A percentile compares a stretch with the other conserved stretches of the same genome.
These are phyloP conservation scores for Lycium ferocissimum DNA, from an alignment of 257 asterid genomes.

Conservation along the genomic window DNA sequence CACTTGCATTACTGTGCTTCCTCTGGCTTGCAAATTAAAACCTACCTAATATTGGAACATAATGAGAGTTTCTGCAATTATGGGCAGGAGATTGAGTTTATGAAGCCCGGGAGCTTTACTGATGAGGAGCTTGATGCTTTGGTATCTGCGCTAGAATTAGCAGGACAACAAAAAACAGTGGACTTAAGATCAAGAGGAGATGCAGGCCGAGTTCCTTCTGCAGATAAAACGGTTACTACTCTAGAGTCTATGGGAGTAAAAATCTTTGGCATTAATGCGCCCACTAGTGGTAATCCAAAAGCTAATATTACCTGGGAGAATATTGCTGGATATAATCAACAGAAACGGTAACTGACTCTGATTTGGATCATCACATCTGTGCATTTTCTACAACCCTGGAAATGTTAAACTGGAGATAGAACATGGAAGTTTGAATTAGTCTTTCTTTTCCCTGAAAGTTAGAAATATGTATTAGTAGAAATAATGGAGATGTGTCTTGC, in stretches of 20 bases:
- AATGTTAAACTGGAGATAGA: background rate
- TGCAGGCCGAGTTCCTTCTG: conserved; percentile 45
- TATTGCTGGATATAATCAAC: conserved; percentile 89
- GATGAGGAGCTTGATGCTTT: conserved; percentile 87
- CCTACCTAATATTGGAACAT: background rate
- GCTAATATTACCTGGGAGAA: conserved; percentile 83
- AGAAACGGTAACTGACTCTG: conserved; percentile 64
- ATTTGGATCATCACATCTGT: background rate
- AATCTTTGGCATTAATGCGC: conserved; percentile 70
- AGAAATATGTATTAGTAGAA: conserved; percentile 1
- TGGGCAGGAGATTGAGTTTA: conserved; percentile 87
- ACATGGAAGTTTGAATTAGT: background rate
- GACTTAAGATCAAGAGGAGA: conserved; percentile 54
- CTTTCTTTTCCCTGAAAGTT: conserved; percentile 21
- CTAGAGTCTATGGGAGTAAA: conserved; percentile 90
- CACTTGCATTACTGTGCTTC: conserved; percentile 8
- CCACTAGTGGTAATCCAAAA: conserved; percentile 51
- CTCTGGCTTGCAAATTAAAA: conserved; percentile 23
- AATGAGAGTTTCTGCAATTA: conserved; percentile 29
- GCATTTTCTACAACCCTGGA: background rate
- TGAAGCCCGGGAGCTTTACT: conserved; percentile 79
- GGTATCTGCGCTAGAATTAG: conserved; percentile 66
- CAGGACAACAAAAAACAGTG: conserved; percentile 62
- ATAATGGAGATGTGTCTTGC: background rate
- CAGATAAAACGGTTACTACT: conserved; percentile 65